Percentiles rank a stretch among this genome's conserved stretches.
These are phyloP conservation scores for Fusarium sp. DNA, from an alignment of 2,329 filamentous ascomycete genomes.

Conservation along the genomic window DNA sequence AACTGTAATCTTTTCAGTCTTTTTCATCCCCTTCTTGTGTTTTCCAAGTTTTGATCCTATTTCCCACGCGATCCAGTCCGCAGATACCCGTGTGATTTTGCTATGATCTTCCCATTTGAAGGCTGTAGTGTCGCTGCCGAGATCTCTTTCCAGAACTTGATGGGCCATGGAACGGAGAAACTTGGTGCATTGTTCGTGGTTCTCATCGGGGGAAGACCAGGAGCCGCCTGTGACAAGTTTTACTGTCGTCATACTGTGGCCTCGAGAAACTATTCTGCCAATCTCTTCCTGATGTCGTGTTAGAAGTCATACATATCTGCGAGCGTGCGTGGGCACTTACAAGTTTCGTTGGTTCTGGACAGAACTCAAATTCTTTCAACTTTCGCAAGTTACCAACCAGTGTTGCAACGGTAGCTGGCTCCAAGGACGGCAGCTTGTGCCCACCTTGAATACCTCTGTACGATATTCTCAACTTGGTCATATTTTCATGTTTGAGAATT, in stretches of 20 bases:
- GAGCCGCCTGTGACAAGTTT: not conserved
- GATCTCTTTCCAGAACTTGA: not conserved
- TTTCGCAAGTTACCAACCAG: slow-evolving; percentile 24
- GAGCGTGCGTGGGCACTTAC: not conserved
- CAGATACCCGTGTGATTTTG: slow-evolving; percentile 1
- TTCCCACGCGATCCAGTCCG: not conserved
- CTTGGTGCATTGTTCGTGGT: not conserved
- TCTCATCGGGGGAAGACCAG: not conserved
- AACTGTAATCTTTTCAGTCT: slow-evolving; percentile 4
- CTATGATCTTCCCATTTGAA: slow-evolving; percentile 32
- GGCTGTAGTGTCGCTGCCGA: too few species aligned
- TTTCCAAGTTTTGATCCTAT: slow-evolving; percentile 18
- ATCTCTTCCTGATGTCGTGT: slow-evolving; percentile 12
- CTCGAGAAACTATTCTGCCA: slow-evolving; percentile 7
- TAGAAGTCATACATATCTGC: not conserved
- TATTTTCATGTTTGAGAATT: slow-evolving; percentile 29
- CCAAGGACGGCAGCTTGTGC: slow-evolving; percentile 14
- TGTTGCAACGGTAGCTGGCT: slow-evolving; percentile 4
- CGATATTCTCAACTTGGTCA: slow-evolving; percentile 17
- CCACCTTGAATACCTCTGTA: not conserved
- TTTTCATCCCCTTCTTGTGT: slow-evolving; percentile 4
- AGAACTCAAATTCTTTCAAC: slow-evolving; percentile 20
- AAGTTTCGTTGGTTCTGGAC: not conserved
- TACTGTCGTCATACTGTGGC: slow-evolving; percentile 7
- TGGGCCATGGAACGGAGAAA: not conserved